Percentiles rank a stretch among this genome's conserved stretches.
Evolutionary conservation across 192 early-diverging fungal genomes (phyloP).

Genomic region (Coemansia sp.): DNA sequence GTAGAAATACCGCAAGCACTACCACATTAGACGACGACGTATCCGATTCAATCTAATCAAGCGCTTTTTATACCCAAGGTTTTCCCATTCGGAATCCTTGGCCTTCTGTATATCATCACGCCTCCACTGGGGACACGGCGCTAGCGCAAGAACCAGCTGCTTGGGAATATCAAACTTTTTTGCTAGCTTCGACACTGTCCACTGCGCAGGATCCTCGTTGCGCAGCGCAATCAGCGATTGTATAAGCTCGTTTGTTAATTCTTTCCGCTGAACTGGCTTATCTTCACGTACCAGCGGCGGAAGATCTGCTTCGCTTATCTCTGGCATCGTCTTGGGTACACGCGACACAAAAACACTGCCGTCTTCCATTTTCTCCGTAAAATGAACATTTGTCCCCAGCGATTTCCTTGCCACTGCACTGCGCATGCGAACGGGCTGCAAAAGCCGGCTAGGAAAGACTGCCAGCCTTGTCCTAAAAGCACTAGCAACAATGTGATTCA

Average conservation of each 20-base stretch:
- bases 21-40: slow-evolving; percentile 54
- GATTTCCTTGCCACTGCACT: slow-evolving; percentile 43
- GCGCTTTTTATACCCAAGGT: slow-evolving; percentile 51
- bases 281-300: slow-evolving; percentile 41
- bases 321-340: slow-evolving; percentile 37
- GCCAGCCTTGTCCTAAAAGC: not conserved
- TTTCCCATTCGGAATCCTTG: slow-evolving; percentile 48
- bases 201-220: slow-evolving; percentile 51
- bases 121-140: slow-evolving; percentile 46
- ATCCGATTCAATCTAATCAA: slow-evolving; percentile 54
- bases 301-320: slow-evolving; percentile 46
- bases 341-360: slow-evolving; percentile 56
- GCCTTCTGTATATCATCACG: slow-evolving; percentile 41
- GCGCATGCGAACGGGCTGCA: slow-evolving; percentile 33
- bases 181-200: slow-evolving; percentile 52
- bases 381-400: slow-evolving; percentile 50
- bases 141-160: slow-evolving; percentile 30
- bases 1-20: not conserved
- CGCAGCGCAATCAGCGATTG: slow-evolving; percentile 40
- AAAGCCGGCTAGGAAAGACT: slow-evolving; percentile 2
- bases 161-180: slow-evolving; percentile 50
- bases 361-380: slow-evolving; percentile 49
- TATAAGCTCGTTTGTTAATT: slow-evolving; percentile 33
- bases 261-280: slow-evolving; percentile 12
- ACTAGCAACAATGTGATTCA: slow-evolving; percentile 1